Evolutionary conservation across 1,139 yeast genomes (phyloP).

Genomic region (Groenewaldozyma auringiensis): DNA sequence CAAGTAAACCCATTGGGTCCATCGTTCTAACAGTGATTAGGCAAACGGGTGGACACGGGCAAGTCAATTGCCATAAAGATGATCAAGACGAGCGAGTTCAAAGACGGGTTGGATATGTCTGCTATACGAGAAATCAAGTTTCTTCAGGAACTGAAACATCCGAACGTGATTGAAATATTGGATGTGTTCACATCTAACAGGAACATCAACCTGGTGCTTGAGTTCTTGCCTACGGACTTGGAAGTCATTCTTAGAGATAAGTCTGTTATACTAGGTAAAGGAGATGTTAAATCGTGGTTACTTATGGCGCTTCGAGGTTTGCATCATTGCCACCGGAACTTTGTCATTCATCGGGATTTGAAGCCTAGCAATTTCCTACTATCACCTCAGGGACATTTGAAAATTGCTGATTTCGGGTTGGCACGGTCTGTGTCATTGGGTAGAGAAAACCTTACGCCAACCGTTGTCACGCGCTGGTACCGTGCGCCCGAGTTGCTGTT

Average conservation of each 20-base stretch:
- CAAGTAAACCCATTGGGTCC: conserved; percentile 9
- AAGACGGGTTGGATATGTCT: conserved; percentile 96
- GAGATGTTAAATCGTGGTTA: conserved; percentile 90
- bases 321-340: conserved; percentile 90
- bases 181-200: conserved; percentile 73
- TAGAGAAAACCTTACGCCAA: conserved; percentile 69
- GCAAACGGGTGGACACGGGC: conserved; percentile 37
- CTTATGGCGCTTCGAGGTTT: conserved; percentile 90
- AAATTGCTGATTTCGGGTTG: conserved; percentile 94
- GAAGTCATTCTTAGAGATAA: conserved; percentile 85
- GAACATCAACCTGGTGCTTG: conserved; percentile 78
- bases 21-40: conserved; percentile 13
- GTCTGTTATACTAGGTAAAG: conserved; percentile 65
- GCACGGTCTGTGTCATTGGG: conserved; percentile 81
- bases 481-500: conserved; percentile 88
- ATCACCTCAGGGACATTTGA: conserved; percentile 79
- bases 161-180: conserved; percentile 74
- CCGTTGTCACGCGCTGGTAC: conserved; percentile 97
- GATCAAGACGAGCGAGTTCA: conserved; percentile 88
- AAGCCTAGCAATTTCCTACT: conserved; percentile 60
- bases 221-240: conserved; percentile 83
- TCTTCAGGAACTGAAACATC: conserved; percentile 76
- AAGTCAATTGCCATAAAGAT: conserved; percentile 85
- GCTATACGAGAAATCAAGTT: conserved; percentile 94
- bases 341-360: conserved; percentile 67